Conservation (phyloP, 2,329 filamentous ascomycete genomes). For the Neocatenulostroma microsporum region DNA sequence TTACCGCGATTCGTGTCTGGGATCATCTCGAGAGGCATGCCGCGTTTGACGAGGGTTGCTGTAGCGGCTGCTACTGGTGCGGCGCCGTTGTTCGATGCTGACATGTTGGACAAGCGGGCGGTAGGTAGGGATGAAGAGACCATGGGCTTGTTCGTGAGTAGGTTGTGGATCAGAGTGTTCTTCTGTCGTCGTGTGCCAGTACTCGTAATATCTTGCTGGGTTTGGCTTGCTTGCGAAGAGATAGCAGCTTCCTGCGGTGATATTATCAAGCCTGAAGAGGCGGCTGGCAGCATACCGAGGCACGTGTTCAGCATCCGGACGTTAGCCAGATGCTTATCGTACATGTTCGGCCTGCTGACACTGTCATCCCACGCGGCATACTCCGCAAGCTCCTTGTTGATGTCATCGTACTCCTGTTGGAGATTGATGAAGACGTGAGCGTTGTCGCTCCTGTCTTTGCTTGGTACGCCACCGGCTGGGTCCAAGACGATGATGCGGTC, state of each 20-base stretch:
- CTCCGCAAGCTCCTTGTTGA: constrained; percentile 48
- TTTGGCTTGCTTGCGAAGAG: constrained; percentile 32
- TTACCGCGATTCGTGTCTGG: constrained; percentile 55
- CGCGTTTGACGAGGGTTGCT: constrained; percentile 81
- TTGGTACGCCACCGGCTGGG: constrained; percentile 76
- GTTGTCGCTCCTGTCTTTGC: constrained; percentile 48
- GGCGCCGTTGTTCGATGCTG: constrained; percentile 20
- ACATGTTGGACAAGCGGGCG: constrained; percentile 46
- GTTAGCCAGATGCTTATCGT: constrained; percentile 57
- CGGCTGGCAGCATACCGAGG: constrained; percentile 68
- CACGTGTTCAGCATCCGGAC: constrained; percentile 63
- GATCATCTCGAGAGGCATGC: constrained; percentile 79
- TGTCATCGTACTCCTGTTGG: constrained; percentile 73
- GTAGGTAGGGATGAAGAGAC: constrained; percentile 84
- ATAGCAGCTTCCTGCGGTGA: constrained; percentile 75
- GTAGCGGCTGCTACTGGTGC: constrained; percentile 27
- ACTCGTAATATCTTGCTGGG: constrained; percentile 19
- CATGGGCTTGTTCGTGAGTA: constrained; percentile 88
- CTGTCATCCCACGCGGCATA: constrained; percentile 13
- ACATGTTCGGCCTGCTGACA: constrained; percentile 16
- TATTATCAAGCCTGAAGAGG: constrained; percentile 81
- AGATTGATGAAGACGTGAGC: constrained; percentile 87
- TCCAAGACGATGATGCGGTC: constrained; percentile 88
- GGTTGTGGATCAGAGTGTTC: constrained; percentile 90
- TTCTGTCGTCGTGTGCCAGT: constrained; percentile 51